Evolutionary conservation across 805 yeast species (phyloP).

Genomic region (Saturnispora diversa): DNA sequence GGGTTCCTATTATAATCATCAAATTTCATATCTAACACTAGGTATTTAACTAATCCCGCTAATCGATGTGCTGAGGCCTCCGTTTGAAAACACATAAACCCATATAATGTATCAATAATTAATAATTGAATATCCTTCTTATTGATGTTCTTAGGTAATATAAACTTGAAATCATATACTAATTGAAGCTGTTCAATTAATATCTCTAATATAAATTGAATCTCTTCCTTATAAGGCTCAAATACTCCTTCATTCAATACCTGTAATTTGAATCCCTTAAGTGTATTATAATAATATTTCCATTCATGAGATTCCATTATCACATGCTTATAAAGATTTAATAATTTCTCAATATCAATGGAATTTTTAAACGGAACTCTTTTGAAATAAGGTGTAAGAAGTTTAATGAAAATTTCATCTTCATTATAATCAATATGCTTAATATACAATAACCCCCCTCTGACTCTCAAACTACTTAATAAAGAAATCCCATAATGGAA

Average conservation of each 20-base stretch:
- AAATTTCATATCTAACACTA: constrained; percentile 54
- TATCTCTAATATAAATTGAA: constrained; percentile 32
- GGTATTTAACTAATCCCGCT: constrained; percentile 53
- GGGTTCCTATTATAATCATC: constrained; percentile 78
- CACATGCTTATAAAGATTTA: constrained; percentile 41
- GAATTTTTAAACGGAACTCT: constrained; percentile 30
- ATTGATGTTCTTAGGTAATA: constrained; percentile 33
- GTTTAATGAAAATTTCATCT: constrained; percentile 30
- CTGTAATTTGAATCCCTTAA: constrained; percentile 68
- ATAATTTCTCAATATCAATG: constrained; percentile 41
- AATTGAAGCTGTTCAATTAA: constrained; percentile 54
- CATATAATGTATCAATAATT: constrained; percentile 51
- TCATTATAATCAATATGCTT: constrained; percentile 1
- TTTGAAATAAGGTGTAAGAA: constrained; percentile 26
- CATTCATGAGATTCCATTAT: constrained; percentile 51
- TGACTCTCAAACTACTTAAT: constrained; percentile 5
- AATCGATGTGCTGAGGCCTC: constrained; percentile 48
- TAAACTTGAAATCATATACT: constrained; percentile 37
- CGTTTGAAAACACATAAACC: constrained; percentile 53
- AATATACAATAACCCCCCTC: background rate
- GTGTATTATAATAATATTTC: constrained; percentile 60
- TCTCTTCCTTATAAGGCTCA: constrained; percentile 31
- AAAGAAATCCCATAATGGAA: constrained; percentile 7
- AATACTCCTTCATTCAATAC: constrained; percentile 51
- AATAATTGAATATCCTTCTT: constrained; percentile 62